Conservation (phyloP, 2,329 filamentous ascomycete genomes). For the Kalaharituber pfeilii region DNA sequence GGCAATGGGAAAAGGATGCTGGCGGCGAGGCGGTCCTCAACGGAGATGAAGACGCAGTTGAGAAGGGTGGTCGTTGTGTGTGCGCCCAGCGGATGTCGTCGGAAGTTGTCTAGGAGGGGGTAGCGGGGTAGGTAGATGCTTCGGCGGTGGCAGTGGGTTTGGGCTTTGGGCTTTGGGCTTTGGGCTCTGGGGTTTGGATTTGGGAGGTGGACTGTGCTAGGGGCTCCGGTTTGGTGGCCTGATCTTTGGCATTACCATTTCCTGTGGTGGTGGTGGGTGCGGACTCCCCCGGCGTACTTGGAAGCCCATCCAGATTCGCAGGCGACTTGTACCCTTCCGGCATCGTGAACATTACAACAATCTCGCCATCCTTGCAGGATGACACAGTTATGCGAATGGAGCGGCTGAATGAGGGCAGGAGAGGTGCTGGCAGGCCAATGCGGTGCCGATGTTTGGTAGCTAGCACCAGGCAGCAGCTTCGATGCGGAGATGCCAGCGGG, state of each 20-base stretch:
- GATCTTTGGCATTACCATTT: too few relatives aligned
- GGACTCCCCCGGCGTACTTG: too few relatives aligned
- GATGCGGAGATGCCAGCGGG: conserved; percentile 43
- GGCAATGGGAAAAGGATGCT: conserved; percentile 45
- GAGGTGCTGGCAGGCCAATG: conserved; percentile 42
- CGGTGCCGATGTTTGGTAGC: conserved; percentile 49
- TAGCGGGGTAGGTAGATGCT: too few relatives aligned
- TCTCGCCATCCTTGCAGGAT: conserved; percentile 29
- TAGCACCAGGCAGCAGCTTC: conserved; percentile 50
- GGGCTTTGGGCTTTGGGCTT: too few relatives aligned
- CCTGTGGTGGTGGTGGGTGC: too few relatives aligned
- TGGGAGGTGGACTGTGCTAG: too few relatives aligned
- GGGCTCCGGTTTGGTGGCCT: too few relatives aligned
- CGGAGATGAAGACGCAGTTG: conserved; percentile 42
- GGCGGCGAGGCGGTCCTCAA: conserved; percentile 52
- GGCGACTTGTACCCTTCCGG: conserved; percentile 26
- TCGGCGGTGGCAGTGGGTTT: too few relatives aligned
- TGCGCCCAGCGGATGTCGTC: conserved; percentile 47
- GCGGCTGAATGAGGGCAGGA: conserved; percentile 41
- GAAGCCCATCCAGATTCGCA: conserved; percentile 15
- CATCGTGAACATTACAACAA: conserved; percentile 44
- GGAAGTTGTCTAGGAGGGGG: conserved; percentile 46
- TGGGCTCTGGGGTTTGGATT: too few relatives aligned
- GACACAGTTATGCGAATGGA: conserved; percentile 36
- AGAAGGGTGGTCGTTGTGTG: conserved; percentile 35